Evolutionary conservation across 208 protist genomes (phyloP).

Genomic region (Crithidia bombi): DNA sequence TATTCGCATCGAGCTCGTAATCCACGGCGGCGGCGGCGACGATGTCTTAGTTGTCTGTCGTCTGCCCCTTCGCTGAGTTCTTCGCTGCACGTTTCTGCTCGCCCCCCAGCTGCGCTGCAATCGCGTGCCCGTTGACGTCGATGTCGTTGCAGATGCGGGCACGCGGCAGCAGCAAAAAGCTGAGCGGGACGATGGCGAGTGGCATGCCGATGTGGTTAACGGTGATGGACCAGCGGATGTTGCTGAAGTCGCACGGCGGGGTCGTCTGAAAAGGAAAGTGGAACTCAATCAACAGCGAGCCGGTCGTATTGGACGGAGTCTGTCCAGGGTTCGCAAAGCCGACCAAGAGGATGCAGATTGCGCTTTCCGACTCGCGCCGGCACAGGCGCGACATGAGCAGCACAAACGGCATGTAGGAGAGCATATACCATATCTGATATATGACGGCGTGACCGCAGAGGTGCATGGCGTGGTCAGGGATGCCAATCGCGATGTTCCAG

Average conservation of each 20-base stretch:
- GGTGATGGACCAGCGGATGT: constrained; percentile 66
- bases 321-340: constrained; percentile 81
- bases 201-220: constrained; percentile 60
- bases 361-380: constrained; percentile 74
- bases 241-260: constrained; percentile 68
- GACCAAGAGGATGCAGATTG: constrained; percentile 81
- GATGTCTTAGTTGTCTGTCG: not conserved
- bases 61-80: not conserved
- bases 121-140: constrained; percentile 47
- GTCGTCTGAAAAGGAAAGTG: constrained; percentile 42
- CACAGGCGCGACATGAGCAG: constrained; percentile 84
- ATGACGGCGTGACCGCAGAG: constrained; percentile 71
- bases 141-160: constrained; percentile 65
- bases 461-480: constrained; percentile 75
- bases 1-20: not conserved
- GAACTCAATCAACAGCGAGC: constrained; percentile 63
- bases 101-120: constrained; percentile 2
- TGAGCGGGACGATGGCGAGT: constrained; percentile 55
- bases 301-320: constrained; percentile 43
- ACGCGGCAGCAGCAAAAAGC: constrained; percentile 62
- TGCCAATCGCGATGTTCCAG: constrained; percentile 61
- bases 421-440: constrained; percentile 63
- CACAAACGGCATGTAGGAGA: constrained; percentile 77
- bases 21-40: not conserved
- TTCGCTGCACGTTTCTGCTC: too few relatives aligned